phyloP scores from a whole-genome alignment of 257 asterid species.

The Solanum megistacrolobum region DNA sequence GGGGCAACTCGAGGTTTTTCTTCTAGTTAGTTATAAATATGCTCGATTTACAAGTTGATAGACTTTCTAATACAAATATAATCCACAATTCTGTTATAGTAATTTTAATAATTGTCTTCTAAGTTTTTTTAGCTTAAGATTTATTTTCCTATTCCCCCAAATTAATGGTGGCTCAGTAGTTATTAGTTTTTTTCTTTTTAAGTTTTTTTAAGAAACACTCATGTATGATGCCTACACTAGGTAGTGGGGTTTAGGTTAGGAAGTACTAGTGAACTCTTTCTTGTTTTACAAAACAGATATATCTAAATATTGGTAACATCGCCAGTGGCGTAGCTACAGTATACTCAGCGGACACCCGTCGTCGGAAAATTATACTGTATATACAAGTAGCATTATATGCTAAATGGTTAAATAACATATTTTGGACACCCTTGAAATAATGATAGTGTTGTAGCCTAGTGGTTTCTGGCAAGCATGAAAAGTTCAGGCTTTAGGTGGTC shows the following conservation, averaged over 20 bases:
- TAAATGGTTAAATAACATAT: neutral
- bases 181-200: neutral
- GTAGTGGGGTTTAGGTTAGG: neutral
- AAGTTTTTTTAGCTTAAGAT: neutral
- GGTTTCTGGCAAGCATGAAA: neutral
- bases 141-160: neutral
- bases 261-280: neutral
- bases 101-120: neutral
- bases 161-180: neutral
- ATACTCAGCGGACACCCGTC: neutral
- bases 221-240: neutral
- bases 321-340: neutral
- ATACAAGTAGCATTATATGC: no score
- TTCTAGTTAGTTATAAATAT: neutral
- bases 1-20: neutral
- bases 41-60: neutral
- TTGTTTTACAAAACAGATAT: neutral
- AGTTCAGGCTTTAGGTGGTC: neutral
- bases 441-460: neutral
- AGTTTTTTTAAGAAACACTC: neutral
- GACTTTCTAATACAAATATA: neutral
- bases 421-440: neutral
- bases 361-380: no score
- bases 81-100: neutral
- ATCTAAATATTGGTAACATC: neutral